Conservation (phyloP, 2,329 filamentous ascomycete genomes). For the Rutstroemia sp. region DNA sequence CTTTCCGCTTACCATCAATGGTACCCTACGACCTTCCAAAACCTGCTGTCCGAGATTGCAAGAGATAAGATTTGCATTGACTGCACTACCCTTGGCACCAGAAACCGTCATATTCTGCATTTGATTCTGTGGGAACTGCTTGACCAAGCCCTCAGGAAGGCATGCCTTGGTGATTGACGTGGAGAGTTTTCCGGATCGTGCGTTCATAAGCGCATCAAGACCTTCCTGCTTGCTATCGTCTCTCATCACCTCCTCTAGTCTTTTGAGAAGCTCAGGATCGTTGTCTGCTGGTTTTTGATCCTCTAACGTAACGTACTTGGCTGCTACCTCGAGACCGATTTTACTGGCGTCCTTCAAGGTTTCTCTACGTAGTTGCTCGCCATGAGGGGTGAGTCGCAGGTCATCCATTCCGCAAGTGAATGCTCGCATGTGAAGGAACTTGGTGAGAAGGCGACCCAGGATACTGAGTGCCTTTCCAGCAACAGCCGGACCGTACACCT, state of each 20-base stretch:
- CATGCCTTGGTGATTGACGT: slow-evolving; percentile 70
- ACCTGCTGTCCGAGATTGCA: slow-evolving; percentile 97
- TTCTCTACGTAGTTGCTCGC: slow-evolving; percentile 63
- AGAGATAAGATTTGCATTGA: slow-evolving; percentile 96
- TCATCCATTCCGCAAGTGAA: slow-evolving; percentile 98
- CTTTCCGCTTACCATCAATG: slow-evolving; percentile 96
- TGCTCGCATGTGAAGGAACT: slow-evolving; percentile 84
- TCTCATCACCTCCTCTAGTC: slow-evolving; percentile 82
- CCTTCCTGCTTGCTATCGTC: slow-evolving; percentile 87
- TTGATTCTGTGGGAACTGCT: slow-evolving; percentile 92
- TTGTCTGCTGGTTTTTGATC: slow-evolving; percentile 52
- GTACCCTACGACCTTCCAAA: slow-evolving; percentile 88
- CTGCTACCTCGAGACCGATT: slow-evolving; percentile 72
- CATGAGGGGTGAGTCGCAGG: slow-evolving; percentile 72
- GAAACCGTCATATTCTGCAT: slow-evolving; percentile 99
- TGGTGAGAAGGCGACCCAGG: slow-evolving; percentile 80
- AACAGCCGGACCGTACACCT: slow-evolving; percentile 80
- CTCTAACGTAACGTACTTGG: slow-evolving; percentile 81
- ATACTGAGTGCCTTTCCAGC: slow-evolving; percentile 86
- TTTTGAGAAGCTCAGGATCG: slow-evolving; percentile 64
- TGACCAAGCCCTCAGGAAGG: slow-evolving; percentile 75
- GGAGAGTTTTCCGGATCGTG: slow-evolving; percentile 61
- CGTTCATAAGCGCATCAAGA: slow-evolving; percentile 82
- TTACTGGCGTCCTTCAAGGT: slow-evolving; percentile 59
- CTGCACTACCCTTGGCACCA: slow-evolving; percentile 84